Evolutionary conservation across 495 filamentous ascomycete species (phyloP).

Genomic region (Aspergillus incahuasiensis): DNA sequence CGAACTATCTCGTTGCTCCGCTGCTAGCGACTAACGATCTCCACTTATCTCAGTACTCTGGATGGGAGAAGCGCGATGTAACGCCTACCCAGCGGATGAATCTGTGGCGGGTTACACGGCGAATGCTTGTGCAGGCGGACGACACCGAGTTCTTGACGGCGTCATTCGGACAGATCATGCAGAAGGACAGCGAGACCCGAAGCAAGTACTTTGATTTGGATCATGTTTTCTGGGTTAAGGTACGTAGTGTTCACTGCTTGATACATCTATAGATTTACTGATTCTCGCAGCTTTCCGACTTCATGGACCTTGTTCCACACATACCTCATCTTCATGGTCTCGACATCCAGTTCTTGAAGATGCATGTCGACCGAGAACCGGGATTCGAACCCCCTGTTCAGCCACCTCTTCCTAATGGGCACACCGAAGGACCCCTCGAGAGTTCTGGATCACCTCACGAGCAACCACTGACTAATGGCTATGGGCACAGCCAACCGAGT

Average conservation of each 20-base stretch:
- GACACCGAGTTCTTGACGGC: constrained; percentile 33
- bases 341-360: constrained; percentile 46
- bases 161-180: constrained; percentile 41
- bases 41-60: constrained; percentile 65
- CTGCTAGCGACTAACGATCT: constrained; percentile 73
- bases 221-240: constrained; percentile 74
- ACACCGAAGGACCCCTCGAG: constrained; percentile 23
- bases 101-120: constrained; percentile 51
- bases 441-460: constrained; percentile 21
- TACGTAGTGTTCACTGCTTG: constrained; percentile 28
- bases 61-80: constrained; percentile 56
- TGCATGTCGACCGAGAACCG: constrained; percentile 46
- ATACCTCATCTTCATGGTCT: constrained; percentile 64
- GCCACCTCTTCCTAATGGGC: constrained; percentile 32
- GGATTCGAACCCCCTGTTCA: constrained; percentile 14
- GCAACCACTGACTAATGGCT: constrained; percentile 36
- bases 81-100: constrained; percentile 45
- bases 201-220: constrained; percentile 52
- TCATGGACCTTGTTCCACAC: constrained; percentile 66
- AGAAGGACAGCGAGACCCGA: constrained; percentile 42
- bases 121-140: constrained; percentile 45
- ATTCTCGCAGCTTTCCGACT: constrained; percentile 60
- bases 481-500: constrained; percentile 38
- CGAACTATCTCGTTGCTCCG: constrained; percentile 70
- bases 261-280: constrained; percentile 3